Evolutionary conservation across 148 eudicot species (phyloP).

Genomic region (Euryodendron excelsum): DNA sequence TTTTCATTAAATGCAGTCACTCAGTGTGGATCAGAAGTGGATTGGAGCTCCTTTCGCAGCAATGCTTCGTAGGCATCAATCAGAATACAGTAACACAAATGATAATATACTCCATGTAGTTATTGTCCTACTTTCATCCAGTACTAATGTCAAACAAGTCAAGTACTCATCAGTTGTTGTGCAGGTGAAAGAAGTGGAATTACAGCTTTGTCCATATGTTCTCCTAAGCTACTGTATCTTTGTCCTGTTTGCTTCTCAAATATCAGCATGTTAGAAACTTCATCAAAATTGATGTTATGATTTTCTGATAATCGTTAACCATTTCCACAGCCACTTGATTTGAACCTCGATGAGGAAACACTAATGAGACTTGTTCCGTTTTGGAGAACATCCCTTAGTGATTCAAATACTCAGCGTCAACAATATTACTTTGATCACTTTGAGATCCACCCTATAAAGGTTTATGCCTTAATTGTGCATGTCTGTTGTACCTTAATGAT

Average conservation of each 20-base stretch:
- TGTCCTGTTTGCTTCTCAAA: neutral
- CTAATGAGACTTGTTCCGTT: conserved; percentile 87
- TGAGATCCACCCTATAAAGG: conserved; percentile 98
- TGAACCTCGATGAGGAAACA: conserved; percentile 94
- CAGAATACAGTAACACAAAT: conserved; percentile 37
- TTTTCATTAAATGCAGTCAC: conserved; percentile 46
- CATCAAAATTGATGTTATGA: neutral
- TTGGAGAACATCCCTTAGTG: conserved; percentile 89
- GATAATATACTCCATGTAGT: conserved; percentile 50
- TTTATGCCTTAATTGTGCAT: conserved; percentile 24
- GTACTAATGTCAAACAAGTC: conserved; percentile 65
- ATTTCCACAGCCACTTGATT: conserved; percentile 71
- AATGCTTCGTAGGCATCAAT: conserved; percentile 76
- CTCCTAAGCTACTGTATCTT: neutral
- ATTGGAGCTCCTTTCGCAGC: conserved; percentile 93
- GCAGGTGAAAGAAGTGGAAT: conserved; percentile 53
- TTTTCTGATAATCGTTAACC: conserved; percentile 11
- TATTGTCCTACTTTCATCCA: conserved; percentile 56
- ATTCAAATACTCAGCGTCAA: conserved; percentile 62
- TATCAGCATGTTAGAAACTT: neutral
- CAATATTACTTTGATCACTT: conserved; percentile 96
- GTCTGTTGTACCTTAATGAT: conserved; percentile 4
- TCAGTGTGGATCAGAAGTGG: conserved; percentile 86
- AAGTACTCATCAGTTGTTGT: conserved; percentile 74
- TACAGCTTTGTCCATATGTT: neutral